These are phyloP conservation scores for Neurospora sp. DNA, from an alignment of 495 filamentous ascomycete species.

Conservation along the genomic window DNA sequence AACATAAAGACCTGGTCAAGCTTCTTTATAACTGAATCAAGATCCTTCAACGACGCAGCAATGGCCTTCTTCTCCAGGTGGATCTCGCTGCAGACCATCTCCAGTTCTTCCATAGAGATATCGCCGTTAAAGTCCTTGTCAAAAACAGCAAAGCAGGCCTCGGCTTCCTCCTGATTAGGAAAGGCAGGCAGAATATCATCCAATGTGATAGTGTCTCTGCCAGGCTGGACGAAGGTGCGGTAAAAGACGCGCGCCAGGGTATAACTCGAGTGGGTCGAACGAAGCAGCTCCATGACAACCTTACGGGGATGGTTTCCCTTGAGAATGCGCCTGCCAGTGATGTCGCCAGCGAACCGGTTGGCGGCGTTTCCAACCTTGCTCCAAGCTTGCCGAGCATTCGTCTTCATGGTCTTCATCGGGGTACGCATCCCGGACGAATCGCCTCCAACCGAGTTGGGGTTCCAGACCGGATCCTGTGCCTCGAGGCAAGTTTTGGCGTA, in stretches of 20 bases:
- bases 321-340: slow-evolving; percentile 70
- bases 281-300: slow-evolving; percentile 69
- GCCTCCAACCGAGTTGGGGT: slow-evolving; percentile 10
- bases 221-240: slow-evolving; percentile 71
- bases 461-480: slow-evolving; percentile 57
- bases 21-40: slow-evolving; percentile 91
- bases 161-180: slow-evolving; percentile 75
- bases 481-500: slow-evolving; percentile 67
- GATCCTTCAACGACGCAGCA: slow-evolving; percentile 84
- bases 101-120: slow-evolving; percentile 91
- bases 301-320: slow-evolving; percentile 75
- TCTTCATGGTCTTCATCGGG: slow-evolving; percentile 58
- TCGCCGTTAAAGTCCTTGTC: slow-evolving; percentile 97
- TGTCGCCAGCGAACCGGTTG: slow-evolving; percentile 86
- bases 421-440: slow-evolving; percentile 53
- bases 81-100: slow-evolving; percentile 89
- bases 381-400: slow-evolving; percentile 61
- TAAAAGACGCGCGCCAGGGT: slow-evolving; percentile 88
- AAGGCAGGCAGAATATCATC: slow-evolving; percentile 76
- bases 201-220: slow-evolving; percentile 60
- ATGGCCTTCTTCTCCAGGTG: slow-evolving; percentile 92
- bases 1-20: slow-evolving; percentile 82
- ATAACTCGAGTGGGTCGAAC: slow-evolving; percentile 64
- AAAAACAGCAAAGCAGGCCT: slow-evolving; percentile 86
- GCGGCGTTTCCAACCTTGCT: slow-evolving; percentile 80